These are phyloP conservation scores for Beauveria pseudobassiana DNA, from an alignment of 2,329 filamentous ascomycete genomes.

Conservation along the genomic window DNA sequence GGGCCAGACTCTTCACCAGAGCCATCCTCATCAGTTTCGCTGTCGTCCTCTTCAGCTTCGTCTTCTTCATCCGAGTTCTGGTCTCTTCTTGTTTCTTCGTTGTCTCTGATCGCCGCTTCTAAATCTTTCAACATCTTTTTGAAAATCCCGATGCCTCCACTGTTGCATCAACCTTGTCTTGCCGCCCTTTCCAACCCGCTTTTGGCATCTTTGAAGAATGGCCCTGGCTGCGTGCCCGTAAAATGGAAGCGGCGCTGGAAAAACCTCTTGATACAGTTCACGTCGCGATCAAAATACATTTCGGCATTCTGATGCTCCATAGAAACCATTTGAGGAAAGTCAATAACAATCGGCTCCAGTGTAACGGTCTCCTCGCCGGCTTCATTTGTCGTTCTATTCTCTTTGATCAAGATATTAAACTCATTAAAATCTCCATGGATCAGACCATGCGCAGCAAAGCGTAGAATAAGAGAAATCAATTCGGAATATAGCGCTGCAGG, in stretches of 20 bases:
- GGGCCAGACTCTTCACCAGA: slow-evolving; percentile 16
- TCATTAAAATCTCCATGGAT: slow-evolving; percentile 99
- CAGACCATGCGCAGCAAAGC: slow-evolving; percentile 74
- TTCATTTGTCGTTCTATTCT: slow-evolving; percentile 43
- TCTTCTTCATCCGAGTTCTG: slow-evolving; percentile 24
- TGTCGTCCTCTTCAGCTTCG: slow-evolving; percentile 19
- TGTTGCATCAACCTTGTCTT: slow-evolving; percentile 67
- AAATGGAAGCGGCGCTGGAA: slow-evolving; percentile 89
- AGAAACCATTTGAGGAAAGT: slow-evolving; percentile 97
- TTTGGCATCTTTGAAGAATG: slow-evolving; percentile 81
- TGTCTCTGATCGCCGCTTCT: slow-evolving; percentile 80
- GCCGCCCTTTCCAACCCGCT: slow-evolving; percentile 58
- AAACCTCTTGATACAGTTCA: slow-evolving; percentile 90
- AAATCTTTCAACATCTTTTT: slow-evolving; percentile 95
- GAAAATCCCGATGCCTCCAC: slow-evolving; percentile 93
- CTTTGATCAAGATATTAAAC: slow-evolving; percentile 94
- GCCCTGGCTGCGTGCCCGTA: slow-evolving; percentile 70
- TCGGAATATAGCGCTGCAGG: slow-evolving; percentile 86
- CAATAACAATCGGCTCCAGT: slow-evolving; percentile 79
- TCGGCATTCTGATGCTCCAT: slow-evolving; percentile 90
- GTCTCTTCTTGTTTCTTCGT: slow-evolving; percentile 44
- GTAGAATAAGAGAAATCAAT: slow-evolving; percentile 77
- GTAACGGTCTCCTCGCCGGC: slow-evolving; percentile 35
- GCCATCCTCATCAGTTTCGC: slow-evolving; percentile 18
- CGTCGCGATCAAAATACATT: slow-evolving; percentile 96